phyloP scores from a whole-genome alignment of 495 filamentous ascomycete genomes.

The Tuber borchii region DNA sequence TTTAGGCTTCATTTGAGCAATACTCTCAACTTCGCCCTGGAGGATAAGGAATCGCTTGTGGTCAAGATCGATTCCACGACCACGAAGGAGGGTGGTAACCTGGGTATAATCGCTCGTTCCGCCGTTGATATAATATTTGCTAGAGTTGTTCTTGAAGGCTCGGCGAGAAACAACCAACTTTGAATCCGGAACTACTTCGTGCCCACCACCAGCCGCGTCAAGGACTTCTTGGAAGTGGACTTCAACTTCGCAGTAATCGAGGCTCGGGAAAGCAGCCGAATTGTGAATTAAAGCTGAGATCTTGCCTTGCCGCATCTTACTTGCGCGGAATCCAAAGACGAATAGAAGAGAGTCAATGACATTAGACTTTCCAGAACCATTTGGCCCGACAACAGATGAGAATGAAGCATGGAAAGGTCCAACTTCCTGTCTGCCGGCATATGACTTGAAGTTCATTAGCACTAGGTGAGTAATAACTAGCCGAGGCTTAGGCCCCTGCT shows the following conservation, averaged over 20 bases:
- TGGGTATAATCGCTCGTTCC: slow-evolving; percentile 81
- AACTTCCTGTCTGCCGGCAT: slow-evolving; percentile 89
- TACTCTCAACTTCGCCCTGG: slow-evolving; percentile 96
- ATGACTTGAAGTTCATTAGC: slow-evolving; percentile 95
- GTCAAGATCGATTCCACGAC: slow-evolving; percentile 85
- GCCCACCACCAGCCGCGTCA: slow-evolving; percentile 66
- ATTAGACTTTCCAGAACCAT: slow-evolving; percentile 97
- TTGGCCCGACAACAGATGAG: slow-evolving; percentile 96
- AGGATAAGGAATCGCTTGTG: slow-evolving; percentile 97
- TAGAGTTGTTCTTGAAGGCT: slow-evolving; percentile 95
- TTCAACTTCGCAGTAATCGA: slow-evolving; percentile 87
- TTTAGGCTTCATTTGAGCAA: slow-evolving; percentile 98
- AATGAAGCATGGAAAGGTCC: slow-evolving; percentile 96
- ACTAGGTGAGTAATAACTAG: slow-evolving; percentile 87
- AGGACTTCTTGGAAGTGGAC: slow-evolving; percentile 93
- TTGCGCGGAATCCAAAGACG: slow-evolving; percentile 95
- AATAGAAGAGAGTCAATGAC: slow-evolving; percentile 97
- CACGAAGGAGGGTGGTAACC: slow-evolving; percentile 81
- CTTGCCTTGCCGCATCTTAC: slow-evolving; percentile 99
- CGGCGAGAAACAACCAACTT: slow-evolving; percentile 79
- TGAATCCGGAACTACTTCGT: slow-evolving; percentile 71
- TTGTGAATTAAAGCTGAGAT: slow-evolving; percentile 97
- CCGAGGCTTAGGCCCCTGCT: slow-evolving; percentile 68
- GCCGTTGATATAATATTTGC: slow-evolving; percentile 94
- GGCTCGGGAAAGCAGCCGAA: slow-evolving; percentile 73